phyloP scores from a whole-genome alignment of 176 grass and related monocot genomes.

The Chrysopogon serrulatus region DNA sequence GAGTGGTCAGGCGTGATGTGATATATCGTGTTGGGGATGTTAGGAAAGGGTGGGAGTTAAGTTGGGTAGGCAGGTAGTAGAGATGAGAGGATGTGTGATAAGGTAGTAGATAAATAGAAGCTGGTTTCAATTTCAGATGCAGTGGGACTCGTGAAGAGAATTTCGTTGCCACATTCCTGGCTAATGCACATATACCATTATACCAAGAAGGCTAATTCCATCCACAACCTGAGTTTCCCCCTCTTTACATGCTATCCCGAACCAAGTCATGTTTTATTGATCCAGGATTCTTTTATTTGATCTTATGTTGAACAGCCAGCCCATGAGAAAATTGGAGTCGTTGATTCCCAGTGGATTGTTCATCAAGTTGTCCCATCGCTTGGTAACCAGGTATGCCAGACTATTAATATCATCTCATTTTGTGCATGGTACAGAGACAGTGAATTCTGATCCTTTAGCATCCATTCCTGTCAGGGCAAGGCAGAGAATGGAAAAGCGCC shows the following conservation, averaged over 20 bases:
- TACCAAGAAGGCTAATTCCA: background rate
- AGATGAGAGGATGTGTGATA: background rate
- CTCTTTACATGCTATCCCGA: background rate
- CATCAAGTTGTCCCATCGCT: constrained; percentile 85
- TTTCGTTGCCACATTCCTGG: background rate
- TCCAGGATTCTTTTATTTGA: constrained; percentile 1
- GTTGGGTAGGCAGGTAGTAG: background rate
- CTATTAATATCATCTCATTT: background rate
- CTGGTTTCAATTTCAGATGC: background rate
- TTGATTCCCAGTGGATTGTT: constrained; percentile 96
- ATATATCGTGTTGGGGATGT: background rate
- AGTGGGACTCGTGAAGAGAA: background rate
- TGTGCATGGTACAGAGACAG: background rate
- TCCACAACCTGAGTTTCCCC: background rate
- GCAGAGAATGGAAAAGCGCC: constrained; percentile 67
- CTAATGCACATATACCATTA: background rate
- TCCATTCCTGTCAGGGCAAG: constrained; percentile 50
- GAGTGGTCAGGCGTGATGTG: background rate
- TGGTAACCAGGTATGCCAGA: constrained; percentile 65
- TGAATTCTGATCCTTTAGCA: constrained; percentile 3
- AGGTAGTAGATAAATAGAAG: background rate
- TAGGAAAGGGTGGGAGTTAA: background rate
- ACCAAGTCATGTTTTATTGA: constrained; percentile 18
- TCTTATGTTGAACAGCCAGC: constrained; percentile 62
- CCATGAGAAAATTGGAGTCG: constrained; percentile 96